Evolutionary conservation across 1,139 yeast genomes (phyloP).

Genomic region (Lodderomyces theae): DNA sequence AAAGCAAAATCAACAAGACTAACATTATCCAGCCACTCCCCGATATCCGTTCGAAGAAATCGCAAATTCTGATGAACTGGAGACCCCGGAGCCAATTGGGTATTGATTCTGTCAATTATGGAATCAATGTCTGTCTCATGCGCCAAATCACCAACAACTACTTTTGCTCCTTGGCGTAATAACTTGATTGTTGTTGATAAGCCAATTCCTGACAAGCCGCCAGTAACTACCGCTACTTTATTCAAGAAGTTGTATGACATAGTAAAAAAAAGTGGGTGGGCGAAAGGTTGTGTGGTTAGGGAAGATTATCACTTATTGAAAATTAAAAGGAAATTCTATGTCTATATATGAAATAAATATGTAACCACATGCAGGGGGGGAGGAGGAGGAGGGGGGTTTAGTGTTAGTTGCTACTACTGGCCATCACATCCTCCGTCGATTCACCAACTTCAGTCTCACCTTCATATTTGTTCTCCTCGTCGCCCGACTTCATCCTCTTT

Average conservation of each 20-base stretch:
- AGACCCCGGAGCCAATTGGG: conserved; percentile 8
- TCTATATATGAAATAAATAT: background rate
- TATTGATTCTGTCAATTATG: conserved; percentile 8
- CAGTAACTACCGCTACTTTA: conserved; percentile 27
- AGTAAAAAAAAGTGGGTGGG: too few species aligned
- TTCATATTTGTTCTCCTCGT: conserved; percentile 10
- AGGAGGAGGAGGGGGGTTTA: too few species aligned
- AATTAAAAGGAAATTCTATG: too few species aligned
- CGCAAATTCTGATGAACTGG: conserved; percentile 10
- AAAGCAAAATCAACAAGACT: conserved; percentile 50
- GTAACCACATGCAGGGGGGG: background rate
- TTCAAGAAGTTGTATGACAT: conserved; percentile 12
- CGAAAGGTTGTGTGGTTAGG: too few species aligned
- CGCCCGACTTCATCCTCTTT: conserved; percentile 9
- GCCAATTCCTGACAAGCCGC: conserved; percentile 31
- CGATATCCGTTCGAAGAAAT: conserved; percentile 37
- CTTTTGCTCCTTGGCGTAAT: conserved; percentile 20
- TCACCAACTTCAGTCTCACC: conserved; percentile 8
- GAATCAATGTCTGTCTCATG: conserved; percentile 14
- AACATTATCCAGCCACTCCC: conserved; percentile 44
- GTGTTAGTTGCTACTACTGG: conserved; percentile 1
- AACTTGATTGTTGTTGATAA: conserved; percentile 21
- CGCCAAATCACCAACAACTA: conserved; percentile 18
- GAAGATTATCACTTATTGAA: background rate
- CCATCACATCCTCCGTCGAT: conserved; percentile 5